Evolutionary conservation across 441 rosid species (phyloP).

Genomic region (Dalechampia spathulata): DNA sequence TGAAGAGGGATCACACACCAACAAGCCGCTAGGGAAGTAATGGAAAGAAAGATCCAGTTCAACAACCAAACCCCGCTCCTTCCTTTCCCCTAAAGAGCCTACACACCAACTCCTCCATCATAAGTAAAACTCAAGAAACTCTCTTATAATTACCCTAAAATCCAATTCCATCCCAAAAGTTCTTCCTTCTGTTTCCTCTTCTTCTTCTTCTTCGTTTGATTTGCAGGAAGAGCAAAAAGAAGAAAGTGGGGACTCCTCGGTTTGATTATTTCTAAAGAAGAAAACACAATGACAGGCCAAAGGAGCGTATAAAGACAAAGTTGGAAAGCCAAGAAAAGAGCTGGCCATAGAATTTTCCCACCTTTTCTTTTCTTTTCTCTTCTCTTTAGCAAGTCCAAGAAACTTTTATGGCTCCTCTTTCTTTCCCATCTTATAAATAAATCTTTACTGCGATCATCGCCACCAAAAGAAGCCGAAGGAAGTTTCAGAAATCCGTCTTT

Average conservation of each 20-base stretch:
- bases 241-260: not conserved
- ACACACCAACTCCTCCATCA: constrained; percentile 37
- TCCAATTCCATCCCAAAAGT: not conserved
- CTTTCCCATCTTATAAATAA: constrained; percentile 15
- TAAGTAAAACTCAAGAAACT: constrained; percentile 30
- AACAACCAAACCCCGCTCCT: constrained; percentile 35
- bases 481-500: not conserved
- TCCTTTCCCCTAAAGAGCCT: constrained; percentile 25
- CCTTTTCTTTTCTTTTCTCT: not conserved
- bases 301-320: constrained; percentile 29
- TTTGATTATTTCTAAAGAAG: too few species aligned
- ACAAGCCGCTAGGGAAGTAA: not conserved
- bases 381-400: constrained; percentile 5
- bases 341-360: not conserved
- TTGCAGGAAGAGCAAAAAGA: too few species aligned
- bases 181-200: not conserved
- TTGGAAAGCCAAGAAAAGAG: constrained; percentile 7
- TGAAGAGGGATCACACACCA: not conserved
- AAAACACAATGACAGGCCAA: not conserved
- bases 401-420: constrained; percentile 14
- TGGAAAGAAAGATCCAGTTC: constrained; percentile 22
- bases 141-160: constrained; percentile 7
- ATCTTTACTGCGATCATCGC: constrained; percentile 6
- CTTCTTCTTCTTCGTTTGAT: not conserved
- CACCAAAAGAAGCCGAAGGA: constrained; percentile 2